A percentile compares a stretch with the other conserved stretches of the same genome.
Evolutionary conservation across 2,329 filamentous ascomycete genomes (phyloP).

Genomic region (Pseudocercospora musae): DNA sequence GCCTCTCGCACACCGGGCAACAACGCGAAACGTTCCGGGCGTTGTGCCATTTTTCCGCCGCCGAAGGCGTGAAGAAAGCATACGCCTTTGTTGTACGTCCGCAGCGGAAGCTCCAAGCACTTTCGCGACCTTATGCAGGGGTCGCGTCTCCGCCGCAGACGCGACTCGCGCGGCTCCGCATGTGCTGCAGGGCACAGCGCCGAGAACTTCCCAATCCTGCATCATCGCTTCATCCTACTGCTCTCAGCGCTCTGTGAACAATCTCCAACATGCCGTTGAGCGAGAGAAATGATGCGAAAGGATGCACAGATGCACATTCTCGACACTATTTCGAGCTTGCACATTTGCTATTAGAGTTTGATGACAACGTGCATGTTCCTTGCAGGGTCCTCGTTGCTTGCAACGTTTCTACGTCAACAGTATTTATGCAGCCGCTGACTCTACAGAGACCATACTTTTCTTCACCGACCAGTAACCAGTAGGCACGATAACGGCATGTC

Average conservation of each 20-base stretch:
- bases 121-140: background rate
- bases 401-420: background rate
- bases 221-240: too few relatives aligned
- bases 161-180: background rate
- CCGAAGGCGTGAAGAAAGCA: background rate
- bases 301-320: background rate
- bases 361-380: conserved; percentile 1
- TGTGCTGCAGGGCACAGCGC: background rate
- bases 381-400: background rate
- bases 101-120: background rate
- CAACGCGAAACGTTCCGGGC: background rate
- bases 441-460: background rate
- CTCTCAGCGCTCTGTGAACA: background rate
- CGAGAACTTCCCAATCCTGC: background rate
- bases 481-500: background rate
- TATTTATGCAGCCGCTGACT: background rate
- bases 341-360: background rate
- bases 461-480: background rate
- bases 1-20: background rate
- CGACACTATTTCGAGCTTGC: background rate
- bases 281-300: background rate
- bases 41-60: background rate
- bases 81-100: background rate
- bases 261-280: background rate
- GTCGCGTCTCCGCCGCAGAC: background rate